These are phyloP conservation scores for Pestalotiopsis sp. DNA, from an alignment of 2,329 filamentous ascomycete genomes.

Conservation along the genomic window DNA sequence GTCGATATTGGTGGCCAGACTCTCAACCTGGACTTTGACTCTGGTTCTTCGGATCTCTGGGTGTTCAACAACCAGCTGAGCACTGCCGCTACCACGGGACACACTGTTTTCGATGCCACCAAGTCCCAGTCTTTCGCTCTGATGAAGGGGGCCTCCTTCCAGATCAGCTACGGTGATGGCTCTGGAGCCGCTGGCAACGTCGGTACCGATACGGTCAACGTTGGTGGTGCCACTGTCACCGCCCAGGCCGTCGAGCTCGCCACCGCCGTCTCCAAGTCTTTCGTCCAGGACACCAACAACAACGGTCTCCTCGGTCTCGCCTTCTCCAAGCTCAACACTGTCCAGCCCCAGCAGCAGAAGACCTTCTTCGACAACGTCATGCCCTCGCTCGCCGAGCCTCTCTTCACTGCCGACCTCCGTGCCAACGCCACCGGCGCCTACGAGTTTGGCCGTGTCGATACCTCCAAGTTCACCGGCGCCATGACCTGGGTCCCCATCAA, in stretches of 20 bases:
- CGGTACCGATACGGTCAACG: constrained; percentile 37
- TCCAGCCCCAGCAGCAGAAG: constrained; percentile 30
- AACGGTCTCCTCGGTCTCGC: constrained; percentile 37
- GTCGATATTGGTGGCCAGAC: constrained; percentile 36
- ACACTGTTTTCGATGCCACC: constrained; percentile 29
- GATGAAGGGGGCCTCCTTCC: constrained; percentile 31
- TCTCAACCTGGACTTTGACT: constrained; percentile 37
- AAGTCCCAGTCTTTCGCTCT: constrained; percentile 30
- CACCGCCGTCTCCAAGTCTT: constrained; percentile 29
- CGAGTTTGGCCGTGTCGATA: constrained; percentile 40
- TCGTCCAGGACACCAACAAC: constrained; percentile 32
- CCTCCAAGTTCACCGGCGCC: constrained; percentile 32
- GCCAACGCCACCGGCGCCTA: constrained; percentile 36
- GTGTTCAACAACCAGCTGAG: constrained; percentile 38
- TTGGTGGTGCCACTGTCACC: constrained; percentile 32
- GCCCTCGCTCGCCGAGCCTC: constrained; percentile 28
- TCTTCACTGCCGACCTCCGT: constrained; percentile 38
- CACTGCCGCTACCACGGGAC: constrained; percentile 26
- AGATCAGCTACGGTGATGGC: constrained; percentile 36
- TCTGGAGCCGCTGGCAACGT: constrained; percentile 35
- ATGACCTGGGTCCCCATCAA: constrained; percentile 36
- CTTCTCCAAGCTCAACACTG: constrained; percentile 35
- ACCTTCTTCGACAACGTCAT: constrained; percentile 38
- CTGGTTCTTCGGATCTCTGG: constrained; percentile 38
- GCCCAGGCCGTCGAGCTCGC: constrained; percentile 35